These are phyloP conservation scores for Spizellomyces punctatus DNA, from an alignment of 192 early-diverging fungal genomes.

Conservation along the genomic window DNA sequence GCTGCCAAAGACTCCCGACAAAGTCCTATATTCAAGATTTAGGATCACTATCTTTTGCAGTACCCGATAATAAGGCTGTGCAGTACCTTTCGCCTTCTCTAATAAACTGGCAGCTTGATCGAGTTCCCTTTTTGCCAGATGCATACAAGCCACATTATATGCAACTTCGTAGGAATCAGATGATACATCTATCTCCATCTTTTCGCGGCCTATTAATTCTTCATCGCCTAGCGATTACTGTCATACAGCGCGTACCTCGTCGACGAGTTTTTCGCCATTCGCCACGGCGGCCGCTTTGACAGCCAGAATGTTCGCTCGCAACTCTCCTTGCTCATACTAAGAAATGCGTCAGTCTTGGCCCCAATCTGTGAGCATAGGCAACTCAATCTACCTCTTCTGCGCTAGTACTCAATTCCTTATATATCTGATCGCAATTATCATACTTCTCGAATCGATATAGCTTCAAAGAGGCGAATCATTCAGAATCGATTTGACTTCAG, in stretches of 20 bases:
- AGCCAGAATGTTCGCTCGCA: conserved; percentile 18
- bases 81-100: conserved; percentile 58
- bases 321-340: conserved; percentile 21
- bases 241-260: conserved; percentile 25
- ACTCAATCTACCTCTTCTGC: conserved; percentile 21
- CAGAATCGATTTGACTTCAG: conserved; percentile 4
- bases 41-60: conserved; percentile 20
- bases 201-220: conserved; percentile 37
- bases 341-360: not conserved
- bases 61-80: not conserved
- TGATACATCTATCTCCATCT: conserved; percentile 52
- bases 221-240: conserved; percentile 19
- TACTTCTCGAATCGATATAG: conserved; percentile 62
- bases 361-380: conserved; percentile 5
- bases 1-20: conserved; percentile 52
- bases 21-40: conserved; percentile 28
- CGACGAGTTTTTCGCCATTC: not conserved
- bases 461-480: conserved; percentile 16
- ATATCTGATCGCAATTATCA: conserved; percentile 29
- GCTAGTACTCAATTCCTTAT: not conserved
- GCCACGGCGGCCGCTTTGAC: conserved; percentile 16
- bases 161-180: conserved; percentile 66
- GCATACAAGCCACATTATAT: conserved; percentile 67
- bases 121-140: conserved; percentile 57
- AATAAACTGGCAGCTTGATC: conserved; percentile 55